phyloP scores from a whole-genome alignment of 1,139 yeast species.

The Lodderomyces pseudojiufengensis region DNA sequence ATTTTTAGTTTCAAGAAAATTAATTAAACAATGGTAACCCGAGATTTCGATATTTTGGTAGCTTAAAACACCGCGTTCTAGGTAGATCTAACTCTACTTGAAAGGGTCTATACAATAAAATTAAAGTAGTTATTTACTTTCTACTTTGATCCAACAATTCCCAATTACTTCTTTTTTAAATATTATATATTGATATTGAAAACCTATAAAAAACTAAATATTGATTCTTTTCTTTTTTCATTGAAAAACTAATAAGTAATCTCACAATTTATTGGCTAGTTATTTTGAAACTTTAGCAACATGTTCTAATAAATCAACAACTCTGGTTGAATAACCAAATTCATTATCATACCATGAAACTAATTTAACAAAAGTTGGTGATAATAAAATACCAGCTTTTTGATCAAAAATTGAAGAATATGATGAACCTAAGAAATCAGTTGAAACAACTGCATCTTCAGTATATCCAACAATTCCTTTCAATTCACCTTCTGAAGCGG shows the following conservation, averaged over 20 bases:
- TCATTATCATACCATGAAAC: conserved; percentile 90
- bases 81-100: no score
- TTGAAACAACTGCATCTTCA: conserved; percentile 80
- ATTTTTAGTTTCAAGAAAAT: no score
- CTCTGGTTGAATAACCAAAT: conserved; percentile 91
- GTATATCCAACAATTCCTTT: conserved; percentile 82
- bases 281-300: conserved; percentile 50
- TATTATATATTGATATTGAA: background rate
- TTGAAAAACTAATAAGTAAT: background rate
- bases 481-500: conserved; percentile 64
- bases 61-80: no score
- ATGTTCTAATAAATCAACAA: conserved; percentile 76
- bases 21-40: no score
- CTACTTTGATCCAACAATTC: no score
- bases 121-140: no score
- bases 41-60: no score
- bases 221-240: background rate
- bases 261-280: conserved; percentile 17
- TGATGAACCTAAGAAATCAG: conserved; percentile 75
- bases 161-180: background rate
- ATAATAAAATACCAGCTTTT: conserved; percentile 79
- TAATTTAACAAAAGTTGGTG: conserved; percentile 81
- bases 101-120: no score
- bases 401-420: conserved; percentile 83
- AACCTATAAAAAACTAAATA: background rate